Conservation (phyloP, 1,284 basidiomycete genomes). For the Trametes hirsuta region DNA sequence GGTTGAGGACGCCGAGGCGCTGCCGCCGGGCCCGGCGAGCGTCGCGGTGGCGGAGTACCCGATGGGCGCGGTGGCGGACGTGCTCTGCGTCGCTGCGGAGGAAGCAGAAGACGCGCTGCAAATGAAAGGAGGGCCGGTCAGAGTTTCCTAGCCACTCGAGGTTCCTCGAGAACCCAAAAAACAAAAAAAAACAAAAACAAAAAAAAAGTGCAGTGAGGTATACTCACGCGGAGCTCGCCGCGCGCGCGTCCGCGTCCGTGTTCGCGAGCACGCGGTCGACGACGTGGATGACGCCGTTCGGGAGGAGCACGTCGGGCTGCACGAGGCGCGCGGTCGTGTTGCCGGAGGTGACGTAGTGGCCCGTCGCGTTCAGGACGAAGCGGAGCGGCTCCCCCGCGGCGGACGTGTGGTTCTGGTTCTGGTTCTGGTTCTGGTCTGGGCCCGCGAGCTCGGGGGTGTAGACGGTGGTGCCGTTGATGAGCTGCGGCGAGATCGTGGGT, state of each 20-base stretch:
- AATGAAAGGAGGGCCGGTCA: background rate
- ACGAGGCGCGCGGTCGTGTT: conserved; percentile 62
- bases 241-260: conserved; percentile 47
- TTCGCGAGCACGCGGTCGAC: conserved; percentile 68
- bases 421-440: background rate
- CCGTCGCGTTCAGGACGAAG: conserved; percentile 61
- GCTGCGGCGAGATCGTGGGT: conserved; percentile 37
- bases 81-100: conserved; percentile 26
- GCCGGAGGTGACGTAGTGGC: conserved; percentile 60
- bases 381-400: conserved; percentile 62
- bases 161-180: too few species aligned
- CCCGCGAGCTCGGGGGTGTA: conserved; percentile 60
- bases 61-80: conserved; percentile 27
- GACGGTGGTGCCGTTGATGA: conserved; percentile 69
- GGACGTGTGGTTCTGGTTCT: conserved; percentile 46
- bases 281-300: conserved; percentile 77
- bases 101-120: conserved; percentile 28
- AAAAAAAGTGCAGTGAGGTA: too few species aligned
- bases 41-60: conserved; percentile 22
- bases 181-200: too few species aligned
- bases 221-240: conserved; percentile 60
- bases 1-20: background rate
- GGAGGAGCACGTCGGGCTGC: conserved; percentile 63
- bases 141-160: background rate
- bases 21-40: conserved; percentile 5